phyloP scores from a whole-genome alignment of 2,329 filamentous ascomycete species.

The Myrmaecium sp. region DNA sequence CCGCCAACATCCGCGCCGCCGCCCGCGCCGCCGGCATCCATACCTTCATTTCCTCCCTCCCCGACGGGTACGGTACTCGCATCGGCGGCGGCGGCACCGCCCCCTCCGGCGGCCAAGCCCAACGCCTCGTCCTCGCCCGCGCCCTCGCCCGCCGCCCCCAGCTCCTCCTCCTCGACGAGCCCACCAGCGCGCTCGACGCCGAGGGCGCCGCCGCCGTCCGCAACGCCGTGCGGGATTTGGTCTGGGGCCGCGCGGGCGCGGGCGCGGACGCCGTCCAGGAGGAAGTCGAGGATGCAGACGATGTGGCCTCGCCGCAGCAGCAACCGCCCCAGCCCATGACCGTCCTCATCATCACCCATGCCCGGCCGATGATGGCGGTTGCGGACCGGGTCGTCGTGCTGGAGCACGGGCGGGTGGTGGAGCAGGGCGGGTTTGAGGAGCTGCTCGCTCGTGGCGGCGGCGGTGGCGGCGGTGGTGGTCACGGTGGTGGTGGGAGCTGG shows the following conservation, averaged over 20 bases:
- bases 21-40: conserved; percentile 49
- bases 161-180: conserved; percentile 71
- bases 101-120: conserved; percentile 67
- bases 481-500: no score
- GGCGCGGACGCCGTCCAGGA: no score
- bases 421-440: conserved; percentile 49
- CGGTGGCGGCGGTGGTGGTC: no score
- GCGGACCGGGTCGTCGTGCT: conserved; percentile 57
- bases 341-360: conserved; percentile 70
- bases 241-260: conserved; percentile 14
- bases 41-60: conserved; percentile 58
- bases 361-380: conserved; percentile 69
- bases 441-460: no score
- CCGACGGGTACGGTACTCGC: conserved; percentile 52
- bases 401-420: conserved; percentile 49
- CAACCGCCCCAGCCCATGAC: conserved; percentile 36
- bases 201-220: conserved; percentile 49
- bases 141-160: conserved; percentile 55
- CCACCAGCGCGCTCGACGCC: conserved; percentile 63
- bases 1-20: conserved; percentile 28
- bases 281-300: background rate
- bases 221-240: conserved; percentile 40
- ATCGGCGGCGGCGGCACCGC: conserved; percentile 61
- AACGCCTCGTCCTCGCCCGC: conserved; percentile 65
- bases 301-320: background rate